Conservation (phyloP, 2,329 filamentous ascomycete species). For the Claviceps pazoutovae region DNA sequence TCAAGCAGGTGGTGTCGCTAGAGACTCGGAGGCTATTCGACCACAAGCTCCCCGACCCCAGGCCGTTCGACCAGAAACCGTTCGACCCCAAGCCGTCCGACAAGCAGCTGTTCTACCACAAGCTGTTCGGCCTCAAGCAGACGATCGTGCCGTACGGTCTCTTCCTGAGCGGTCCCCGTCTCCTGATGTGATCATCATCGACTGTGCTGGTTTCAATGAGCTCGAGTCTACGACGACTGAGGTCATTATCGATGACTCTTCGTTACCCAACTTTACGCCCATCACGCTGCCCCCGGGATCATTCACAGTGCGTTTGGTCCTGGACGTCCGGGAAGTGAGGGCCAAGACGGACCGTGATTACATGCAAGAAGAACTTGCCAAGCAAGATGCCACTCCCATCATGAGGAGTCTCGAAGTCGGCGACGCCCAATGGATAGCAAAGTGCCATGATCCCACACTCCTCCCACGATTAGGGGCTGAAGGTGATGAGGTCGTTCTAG, state of each 20-base stretch:
- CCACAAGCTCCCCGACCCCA: not conserved
- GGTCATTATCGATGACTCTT: slow-evolving; percentile 5
- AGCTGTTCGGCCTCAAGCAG: not conserved
- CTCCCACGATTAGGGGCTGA: slow-evolving; percentile 43
- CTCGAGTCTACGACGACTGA: slow-evolving; percentile 7
- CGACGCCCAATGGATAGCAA: slow-evolving; percentile 69
- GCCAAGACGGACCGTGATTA: slow-evolving; percentile 63
- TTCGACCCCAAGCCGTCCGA: no score
- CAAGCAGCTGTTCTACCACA: no score
- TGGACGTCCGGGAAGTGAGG: slow-evolving; percentile 64
- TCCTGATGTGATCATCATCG: slow-evolving; percentile 1
- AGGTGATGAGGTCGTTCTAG: slow-evolving; percentile 58
- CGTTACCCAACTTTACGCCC: slow-evolving; percentile 38
- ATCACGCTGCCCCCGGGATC: slow-evolving; percentile 48
- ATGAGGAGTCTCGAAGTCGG: slow-evolving; percentile 59
- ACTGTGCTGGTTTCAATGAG: not conserved
- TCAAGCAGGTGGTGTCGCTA: not conserved
- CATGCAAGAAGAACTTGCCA: slow-evolving; percentile 56
- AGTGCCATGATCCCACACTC: slow-evolving; percentile 44
- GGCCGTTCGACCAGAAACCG: no score
- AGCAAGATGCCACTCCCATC: slow-evolving; percentile 50
- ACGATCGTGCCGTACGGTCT: not conserved
- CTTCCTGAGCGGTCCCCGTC: slow-evolving; percentile 9
- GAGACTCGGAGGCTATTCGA: not conserved
- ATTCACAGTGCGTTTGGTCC: slow-evolving; percentile 58